Base-by-base conservation (phyloP, 139 green algal species). In the Chloropicon primus region DNA sequence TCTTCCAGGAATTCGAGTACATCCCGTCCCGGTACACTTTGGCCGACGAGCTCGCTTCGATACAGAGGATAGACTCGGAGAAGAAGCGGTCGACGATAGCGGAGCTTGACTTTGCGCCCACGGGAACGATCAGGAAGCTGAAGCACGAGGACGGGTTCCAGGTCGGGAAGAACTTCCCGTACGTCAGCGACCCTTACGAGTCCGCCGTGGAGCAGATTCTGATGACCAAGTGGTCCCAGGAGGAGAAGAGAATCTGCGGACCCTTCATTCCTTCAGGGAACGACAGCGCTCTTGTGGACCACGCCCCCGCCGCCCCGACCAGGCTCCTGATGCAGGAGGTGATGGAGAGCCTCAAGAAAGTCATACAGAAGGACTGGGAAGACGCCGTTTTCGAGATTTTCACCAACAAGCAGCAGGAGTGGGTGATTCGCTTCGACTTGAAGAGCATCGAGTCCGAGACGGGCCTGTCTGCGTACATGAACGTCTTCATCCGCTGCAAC, bases 391-490 rank as follows among this genome's bases (percentile, higher is more conserved):
- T 90, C 22, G 27, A 25, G 22, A 73, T 90, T 1, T 88, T 88
- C 79, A 79, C 84, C 27, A 90, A 90, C 72, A 79, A 88, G 23
- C 74, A 86, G n/a, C 82, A 87, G 75, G 79, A 78, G 71, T 90
- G 86, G 86, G 86, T 90, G 75, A 62, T 90, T 28, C 72, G 79
- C 29, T 84, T 87, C 73, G 27, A 76, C 41, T 25, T 81, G 77
- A 72, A 77, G 1, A 79, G 21, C 21, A 80, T 86, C 28, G 83
- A 88, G 74, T 78, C 53, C 1, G 25, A 80, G 54, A 73, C 78
- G 10, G 86, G 86, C 1, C 78, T 90, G 79, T 3, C 71, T 0
- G 80, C 86, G 2, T 90, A 90, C 82, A 90, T 90, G 86, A 87
- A 88, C 71, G 79, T 88, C 1, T 86, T 90, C 54, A 27, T 90